Conservation (phyloP, 78 protist genomes). For the Dictyostelium brefeldianum region DNA sequence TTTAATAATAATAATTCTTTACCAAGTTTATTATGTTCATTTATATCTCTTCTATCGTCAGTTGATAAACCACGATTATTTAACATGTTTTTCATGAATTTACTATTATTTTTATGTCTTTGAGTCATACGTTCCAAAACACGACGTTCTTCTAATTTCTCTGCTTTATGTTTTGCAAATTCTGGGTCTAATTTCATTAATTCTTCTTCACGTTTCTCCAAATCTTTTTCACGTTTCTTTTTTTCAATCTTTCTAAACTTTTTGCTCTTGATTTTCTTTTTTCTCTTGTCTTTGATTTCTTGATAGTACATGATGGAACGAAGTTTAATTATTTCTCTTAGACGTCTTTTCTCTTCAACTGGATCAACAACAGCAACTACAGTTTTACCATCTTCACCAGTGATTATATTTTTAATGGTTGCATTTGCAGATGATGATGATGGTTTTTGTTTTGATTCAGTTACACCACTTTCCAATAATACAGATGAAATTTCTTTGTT, state of each 20-base stretch:
- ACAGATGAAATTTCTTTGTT: conserved; percentile 4
- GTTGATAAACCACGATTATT: conserved; percentile 68
- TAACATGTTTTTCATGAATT: conserved; percentile 70
- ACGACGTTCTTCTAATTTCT: conserved; percentile 45
- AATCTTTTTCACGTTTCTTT: conserved; percentile 54
- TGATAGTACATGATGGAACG: conserved; percentile 75
- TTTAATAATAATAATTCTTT: neutral
- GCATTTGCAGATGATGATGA: neutral
- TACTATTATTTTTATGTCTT: conserved; percentile 71
- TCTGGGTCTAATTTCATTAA: conserved; percentile 62
- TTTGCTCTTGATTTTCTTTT: conserved; percentile 78
- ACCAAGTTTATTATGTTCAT: conserved; percentile 26
- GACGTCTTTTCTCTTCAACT: conserved; percentile 29
- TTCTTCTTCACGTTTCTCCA: conserved; percentile 39
- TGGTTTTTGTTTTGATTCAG: neutral
- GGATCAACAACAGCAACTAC: neutral
- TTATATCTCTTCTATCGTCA: conserved; percentile 24
- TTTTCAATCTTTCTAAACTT: conserved; percentile 63
- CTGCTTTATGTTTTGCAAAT: conserved; percentile 38
- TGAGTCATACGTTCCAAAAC: conserved; percentile 79
- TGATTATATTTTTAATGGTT: neutral
- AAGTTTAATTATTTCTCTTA: conserved; percentile 40
- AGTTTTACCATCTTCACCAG: neutral
- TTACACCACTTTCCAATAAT: neutral
- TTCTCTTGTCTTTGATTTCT: conserved; percentile 61